These are phyloP conservation scores for Pelargonium citronellum DNA, from an alignment of 441 rosid genomes.

Conservation along the genomic window DNA sequence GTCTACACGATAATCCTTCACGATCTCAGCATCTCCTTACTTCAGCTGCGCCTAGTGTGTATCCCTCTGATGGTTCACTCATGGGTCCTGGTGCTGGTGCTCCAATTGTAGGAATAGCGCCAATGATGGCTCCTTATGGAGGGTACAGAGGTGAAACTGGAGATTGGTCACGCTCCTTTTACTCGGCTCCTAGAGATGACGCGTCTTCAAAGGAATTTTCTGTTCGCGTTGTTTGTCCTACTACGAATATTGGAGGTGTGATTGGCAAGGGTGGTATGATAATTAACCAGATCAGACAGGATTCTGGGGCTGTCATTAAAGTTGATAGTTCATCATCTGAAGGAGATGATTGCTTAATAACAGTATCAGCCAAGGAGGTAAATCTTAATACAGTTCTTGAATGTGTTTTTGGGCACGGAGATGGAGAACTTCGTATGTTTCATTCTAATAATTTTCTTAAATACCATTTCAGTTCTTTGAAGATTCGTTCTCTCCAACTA, in stretches of 20 bases:
- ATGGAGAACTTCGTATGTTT: background rate
- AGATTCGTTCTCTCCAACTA: constrained; percentile 78
- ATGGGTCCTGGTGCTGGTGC: constrained; percentile 40
- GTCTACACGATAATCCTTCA: constrained; percentile 89
- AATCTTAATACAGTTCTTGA: constrained; percentile 22
- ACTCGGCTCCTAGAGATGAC: constrained; percentile 56
- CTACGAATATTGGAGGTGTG: constrained; percentile 56
- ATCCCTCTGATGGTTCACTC: constrained; percentile 49
- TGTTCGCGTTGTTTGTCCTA: constrained; percentile 64
- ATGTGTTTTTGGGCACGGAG: constrained; percentile 1
- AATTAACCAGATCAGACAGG: constrained; percentile 87
- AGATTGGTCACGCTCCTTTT: constrained; percentile 73
- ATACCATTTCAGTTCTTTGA: constrained; percentile 51
- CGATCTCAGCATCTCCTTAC: constrained; percentile 75
- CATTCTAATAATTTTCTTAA: constrained; percentile 6
- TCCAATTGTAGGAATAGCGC: constrained; percentile 45
- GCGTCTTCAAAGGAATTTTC: constrained; percentile 58
- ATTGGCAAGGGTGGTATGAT: constrained; percentile 85
- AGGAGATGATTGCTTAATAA: constrained; percentile 77
- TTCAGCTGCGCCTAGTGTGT: constrained; percentile 42
- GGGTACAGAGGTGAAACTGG: constrained; percentile 73
- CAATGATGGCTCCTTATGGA: constrained; percentile 67
- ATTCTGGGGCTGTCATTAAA: constrained; percentile 67
- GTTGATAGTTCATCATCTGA: constrained; percentile 75
- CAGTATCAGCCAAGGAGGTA: constrained; percentile 81